Evolutionary conservation across 2,329 filamentous ascomycete genomes (phyloP).

Genomic region (Nemania sp.): DNA sequence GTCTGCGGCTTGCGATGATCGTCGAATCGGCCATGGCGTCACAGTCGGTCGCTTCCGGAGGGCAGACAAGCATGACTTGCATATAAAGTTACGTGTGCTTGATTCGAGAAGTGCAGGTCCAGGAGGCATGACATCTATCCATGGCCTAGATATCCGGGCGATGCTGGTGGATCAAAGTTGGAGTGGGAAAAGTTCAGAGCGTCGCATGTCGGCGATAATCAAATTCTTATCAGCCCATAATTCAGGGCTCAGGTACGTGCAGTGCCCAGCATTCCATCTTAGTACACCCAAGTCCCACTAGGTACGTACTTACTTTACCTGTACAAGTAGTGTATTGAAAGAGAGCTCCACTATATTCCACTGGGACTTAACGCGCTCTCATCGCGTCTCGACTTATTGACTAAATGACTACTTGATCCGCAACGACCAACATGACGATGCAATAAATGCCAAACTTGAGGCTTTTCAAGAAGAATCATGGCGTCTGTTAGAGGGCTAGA

Average conservation of each 20-base stretch:
- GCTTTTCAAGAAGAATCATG: constrained; percentile 29
- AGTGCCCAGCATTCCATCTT: too few species aligned
- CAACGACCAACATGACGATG: too few species aligned
- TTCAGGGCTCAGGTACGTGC: not conserved
- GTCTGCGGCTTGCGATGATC: constrained; percentile 32
- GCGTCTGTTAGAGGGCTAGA: constrained; percentile 29
- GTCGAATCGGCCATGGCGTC: constrained; percentile 35
- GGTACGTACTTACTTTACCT: not conserved
- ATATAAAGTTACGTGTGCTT: constrained; percentile 37
- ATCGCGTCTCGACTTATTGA: constrained; percentile 6
- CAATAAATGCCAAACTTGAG: not conserved
- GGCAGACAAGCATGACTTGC: constrained; percentile 38
- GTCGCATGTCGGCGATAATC: constrained; percentile 10
- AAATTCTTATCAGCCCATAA: not conserved
- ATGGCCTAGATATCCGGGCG: not conserved
- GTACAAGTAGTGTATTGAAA: too few species aligned
- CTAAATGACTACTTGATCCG: not conserved
- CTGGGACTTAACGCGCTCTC: constrained; percentile 5
- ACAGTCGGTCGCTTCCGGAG: constrained; percentile 32
- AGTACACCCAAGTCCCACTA: too few species aligned
- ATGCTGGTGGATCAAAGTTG: not conserved
- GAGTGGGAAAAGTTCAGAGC: constrained; percentile 10
- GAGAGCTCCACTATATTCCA: not conserved
- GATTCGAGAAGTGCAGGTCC: constrained; percentile 33
- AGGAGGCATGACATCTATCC: constrained; percentile 36